A percentile compares a stretch with the other conserved stretches of the same genome.
Evolutionary conservation across 2,329 filamentous ascomycete genomes (phyloP).

Genomic region (Diaporthe batatas): DNA sequence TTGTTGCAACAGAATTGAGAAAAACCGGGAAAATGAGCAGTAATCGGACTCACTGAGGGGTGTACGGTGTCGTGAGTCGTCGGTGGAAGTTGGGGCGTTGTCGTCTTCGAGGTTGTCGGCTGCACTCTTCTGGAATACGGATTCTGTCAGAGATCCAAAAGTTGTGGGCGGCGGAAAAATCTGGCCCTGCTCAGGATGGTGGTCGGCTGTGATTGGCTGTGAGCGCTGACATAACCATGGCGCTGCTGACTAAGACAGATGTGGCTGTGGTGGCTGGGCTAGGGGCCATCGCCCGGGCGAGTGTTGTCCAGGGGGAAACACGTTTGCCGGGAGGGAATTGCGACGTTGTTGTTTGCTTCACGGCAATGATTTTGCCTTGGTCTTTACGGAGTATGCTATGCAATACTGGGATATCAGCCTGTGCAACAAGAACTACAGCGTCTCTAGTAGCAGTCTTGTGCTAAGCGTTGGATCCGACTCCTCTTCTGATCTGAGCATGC

Average conservation of each 20-base stretch:
- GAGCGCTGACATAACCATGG: neutral
- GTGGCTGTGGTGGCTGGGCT: conserved; percentile 28
- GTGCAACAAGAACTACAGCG: neutral
- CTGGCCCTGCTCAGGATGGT: conserved; percentile 23
- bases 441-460: neutral
- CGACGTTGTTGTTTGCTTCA: neutral
- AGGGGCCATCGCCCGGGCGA: too few relatives aligned
- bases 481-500: neutral
- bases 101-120: conserved; percentile 38
- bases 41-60: conserved; percentile 42
- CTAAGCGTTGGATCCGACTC: too few relatives aligned
- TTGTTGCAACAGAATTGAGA: conserved; percentile 36
- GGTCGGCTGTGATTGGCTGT: conserved; percentile 7
- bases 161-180: conserved; percentile 35
- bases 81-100: conserved; percentile 40
- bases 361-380: neutral
- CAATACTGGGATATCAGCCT: neutral
- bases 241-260: neutral
- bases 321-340: neutral
- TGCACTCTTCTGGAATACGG: conserved; percentile 31
- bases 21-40: conserved; percentile 13
- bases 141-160: conserved; percentile 19
- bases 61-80: conserved; percentile 48
- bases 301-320: neutral
- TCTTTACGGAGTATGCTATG: neutral